phyloP scores from a whole-genome alignment of 768 basidiomycete species.

The Agrocybe praecox region DNA sequence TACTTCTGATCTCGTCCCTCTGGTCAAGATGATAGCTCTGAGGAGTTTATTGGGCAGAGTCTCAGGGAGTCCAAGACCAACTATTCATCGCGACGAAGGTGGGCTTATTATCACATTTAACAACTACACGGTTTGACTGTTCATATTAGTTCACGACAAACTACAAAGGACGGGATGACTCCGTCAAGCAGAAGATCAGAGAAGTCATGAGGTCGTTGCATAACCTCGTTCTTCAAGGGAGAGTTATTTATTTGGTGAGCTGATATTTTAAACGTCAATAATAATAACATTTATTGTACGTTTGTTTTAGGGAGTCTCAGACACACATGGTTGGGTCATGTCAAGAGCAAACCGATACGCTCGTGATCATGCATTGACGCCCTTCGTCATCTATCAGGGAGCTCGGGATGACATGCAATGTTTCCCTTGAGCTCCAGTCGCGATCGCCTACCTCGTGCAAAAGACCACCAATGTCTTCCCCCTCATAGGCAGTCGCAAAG shows the following conservation, averaged over 20 bases:
- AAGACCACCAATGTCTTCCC: constrained; percentile 58
- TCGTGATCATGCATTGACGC: no score
- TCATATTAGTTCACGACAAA: constrained; percentile 33
- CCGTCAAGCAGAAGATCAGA: constrained; percentile 36
- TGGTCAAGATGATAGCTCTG: constrained; percentile 57
- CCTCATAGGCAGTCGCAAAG: constrained; percentile 51
- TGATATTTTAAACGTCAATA: no score
- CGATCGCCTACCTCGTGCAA: constrained; percentile 56
- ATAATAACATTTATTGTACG: no score
- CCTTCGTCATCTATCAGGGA: no score
- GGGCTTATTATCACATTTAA: neutral
- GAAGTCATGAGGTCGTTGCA: constrained; percentile 59
- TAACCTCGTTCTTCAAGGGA: constrained; percentile 48
- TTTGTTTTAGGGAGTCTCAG: no score
- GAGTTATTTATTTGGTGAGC: constrained; percentile 47
- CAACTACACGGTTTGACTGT: neutral
- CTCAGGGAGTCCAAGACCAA: constrained; percentile 45
- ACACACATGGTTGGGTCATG: no score
- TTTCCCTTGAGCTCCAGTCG: constrained; percentile 30
- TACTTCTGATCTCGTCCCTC: neutral
- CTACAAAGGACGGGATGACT: constrained; percentile 27
- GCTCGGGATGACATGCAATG: no score
- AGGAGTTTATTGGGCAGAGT: constrained; percentile 54
- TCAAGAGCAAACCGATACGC: no score
- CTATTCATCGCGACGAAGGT: constrained; percentile 52